phyloP scores from a whole-genome alignment of 176 grass and related monocot species.

The Zizania latifolia region DNA sequence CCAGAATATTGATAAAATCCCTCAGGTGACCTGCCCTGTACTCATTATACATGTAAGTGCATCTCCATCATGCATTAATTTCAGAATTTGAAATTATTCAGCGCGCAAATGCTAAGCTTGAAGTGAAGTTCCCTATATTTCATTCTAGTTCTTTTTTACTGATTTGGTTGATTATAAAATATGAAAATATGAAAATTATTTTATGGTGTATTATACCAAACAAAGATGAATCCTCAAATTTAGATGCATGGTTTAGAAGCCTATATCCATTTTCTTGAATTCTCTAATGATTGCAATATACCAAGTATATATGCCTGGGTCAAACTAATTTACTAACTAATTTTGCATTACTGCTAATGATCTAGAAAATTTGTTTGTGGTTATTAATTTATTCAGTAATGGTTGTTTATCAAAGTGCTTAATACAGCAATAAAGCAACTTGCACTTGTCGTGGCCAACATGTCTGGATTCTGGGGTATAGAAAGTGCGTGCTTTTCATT shows the following conservation, averaged over 20 bases:
- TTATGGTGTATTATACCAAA: not conserved
- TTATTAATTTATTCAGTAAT: not conserved
- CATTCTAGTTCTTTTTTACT: not conserved
- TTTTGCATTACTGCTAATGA: not conserved
- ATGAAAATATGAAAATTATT: not conserved
- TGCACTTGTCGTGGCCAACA: not conserved
- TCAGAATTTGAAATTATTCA: not conserved
- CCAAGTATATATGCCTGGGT: not conserved
- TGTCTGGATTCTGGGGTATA: not conserved
- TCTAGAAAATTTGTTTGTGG: not conserved
- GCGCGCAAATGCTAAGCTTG: not conserved
- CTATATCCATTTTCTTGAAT: not conserved
- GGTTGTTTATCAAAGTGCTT: not conserved
- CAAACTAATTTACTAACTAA: not conserved
- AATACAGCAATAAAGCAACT: not conserved
- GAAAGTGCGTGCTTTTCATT: too few relatives aligned
- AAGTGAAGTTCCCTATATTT: not conserved
- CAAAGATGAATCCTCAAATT: not conserved
- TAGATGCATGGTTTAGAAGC: not conserved
- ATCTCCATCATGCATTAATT: conserved; percentile 21
- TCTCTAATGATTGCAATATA: not conserved
- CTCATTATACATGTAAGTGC: conserved; percentile 92
- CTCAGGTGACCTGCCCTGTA: conserved; percentile 77
- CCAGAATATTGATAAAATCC: conserved; percentile 94
- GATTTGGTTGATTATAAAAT: not conserved